Conservation (phyloP, 805 yeast species). For the Lipomyces oligophaga region DNA sequence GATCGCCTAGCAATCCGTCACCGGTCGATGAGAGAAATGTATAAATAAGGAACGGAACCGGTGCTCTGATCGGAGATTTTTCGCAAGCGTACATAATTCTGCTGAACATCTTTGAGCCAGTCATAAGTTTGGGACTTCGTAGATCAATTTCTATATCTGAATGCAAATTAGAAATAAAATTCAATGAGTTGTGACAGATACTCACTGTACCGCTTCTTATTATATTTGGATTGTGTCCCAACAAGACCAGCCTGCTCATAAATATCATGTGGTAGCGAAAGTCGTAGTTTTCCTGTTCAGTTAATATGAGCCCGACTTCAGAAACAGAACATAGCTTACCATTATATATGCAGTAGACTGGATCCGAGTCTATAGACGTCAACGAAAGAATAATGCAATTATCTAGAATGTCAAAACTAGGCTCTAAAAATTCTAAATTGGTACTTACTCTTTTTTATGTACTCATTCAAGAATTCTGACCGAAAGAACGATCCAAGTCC, state of each 20-base stretch:
- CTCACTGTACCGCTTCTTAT: slow-evolving; percentile 17
- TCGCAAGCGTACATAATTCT: slow-evolving; percentile 7
- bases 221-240: slow-evolving; percentile 18
- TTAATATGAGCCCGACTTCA: neutral
- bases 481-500: slow-evolving; percentile 15
- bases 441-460: slow-evolving; percentile 17
- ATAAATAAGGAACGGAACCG: slow-evolving; percentile 13
- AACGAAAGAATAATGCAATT: slow-evolving; percentile 24
- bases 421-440: neutral
- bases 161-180: neutral
- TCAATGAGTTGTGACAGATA: neutral
- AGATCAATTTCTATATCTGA: slow-evolving; percentile 18
- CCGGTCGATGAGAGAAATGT: slow-evolving; percentile 7
- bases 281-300: slow-evolving; percentile 10
- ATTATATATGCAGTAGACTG: slow-evolving; percentile 23
- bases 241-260: slow-evolving; percentile 20
- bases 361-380: slow-evolving; percentile 19
- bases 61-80: slow-evolving; percentile 8
- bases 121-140: slow-evolving; percentile 18
- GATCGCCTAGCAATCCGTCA: slow-evolving; percentile 2
- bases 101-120: slow-evolving; percentile 21
- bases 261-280: slow-evolving; percentile 14
- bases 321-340: slow-evolving; percentile 10
- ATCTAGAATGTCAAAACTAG: slow-evolving; percentile 2
- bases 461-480: slow-evolving; percentile 19